A percentile compares a stretch with the other conserved stretches of the same genome.
These are phyloP conservation scores for Penicillium flavigenum DNA, from an alignment of 495 filamentous ascomycete species.

Conservation along the genomic window DNA sequence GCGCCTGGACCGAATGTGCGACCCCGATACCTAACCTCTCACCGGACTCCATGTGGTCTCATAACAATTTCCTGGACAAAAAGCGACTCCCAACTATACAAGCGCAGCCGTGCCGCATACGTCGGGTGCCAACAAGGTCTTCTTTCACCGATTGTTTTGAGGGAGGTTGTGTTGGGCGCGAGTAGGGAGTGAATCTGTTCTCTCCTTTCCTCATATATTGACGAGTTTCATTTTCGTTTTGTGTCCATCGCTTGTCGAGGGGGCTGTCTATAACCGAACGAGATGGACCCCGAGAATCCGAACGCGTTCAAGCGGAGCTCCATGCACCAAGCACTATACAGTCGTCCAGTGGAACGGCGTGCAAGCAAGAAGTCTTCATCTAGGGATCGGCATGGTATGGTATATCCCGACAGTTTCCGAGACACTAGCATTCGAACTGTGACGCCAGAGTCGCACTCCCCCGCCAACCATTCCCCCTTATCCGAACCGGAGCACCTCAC, in stretches of 20 bases:
- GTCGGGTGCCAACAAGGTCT: constrained; percentile 20
- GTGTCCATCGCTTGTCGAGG: constrained; percentile 15
- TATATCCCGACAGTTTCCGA: constrained; percentile 53
- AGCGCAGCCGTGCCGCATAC: constrained; percentile 36
- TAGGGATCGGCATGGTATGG: constrained; percentile 52
- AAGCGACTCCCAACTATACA: constrained; percentile 39
- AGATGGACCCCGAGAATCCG: constrained; percentile 48
- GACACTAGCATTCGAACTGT: constrained; percentile 49
- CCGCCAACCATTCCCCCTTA: constrained; percentile 39
- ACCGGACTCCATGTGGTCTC: constrained; percentile 49
- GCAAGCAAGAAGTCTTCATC: constrained; percentile 56
- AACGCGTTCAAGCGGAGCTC: constrained; percentile 47
- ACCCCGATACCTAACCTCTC: constrained; percentile 22
- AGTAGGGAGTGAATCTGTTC: constrained; percentile 5
- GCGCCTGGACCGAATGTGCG: constrained; percentile 39
- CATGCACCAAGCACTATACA: constrained; percentile 43
- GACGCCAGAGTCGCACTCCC: constrained; percentile 45
- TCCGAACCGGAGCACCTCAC: constrained; percentile 43
- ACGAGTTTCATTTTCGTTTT: constrained; percentile 28
- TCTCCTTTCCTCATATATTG: constrained; percentile 19
- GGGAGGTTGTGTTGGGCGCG: constrained; percentile 25
- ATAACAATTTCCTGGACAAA: constrained; percentile 39
- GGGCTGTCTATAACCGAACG: constrained; percentile 19
- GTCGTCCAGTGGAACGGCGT: constrained; percentile 48
- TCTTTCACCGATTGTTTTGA: constrained; percentile 19